These are phyloP conservation scores for Cyclotella sp. DNA, from an alignment of 108 stramenopile species.

Conservation along the genomic window DNA sequence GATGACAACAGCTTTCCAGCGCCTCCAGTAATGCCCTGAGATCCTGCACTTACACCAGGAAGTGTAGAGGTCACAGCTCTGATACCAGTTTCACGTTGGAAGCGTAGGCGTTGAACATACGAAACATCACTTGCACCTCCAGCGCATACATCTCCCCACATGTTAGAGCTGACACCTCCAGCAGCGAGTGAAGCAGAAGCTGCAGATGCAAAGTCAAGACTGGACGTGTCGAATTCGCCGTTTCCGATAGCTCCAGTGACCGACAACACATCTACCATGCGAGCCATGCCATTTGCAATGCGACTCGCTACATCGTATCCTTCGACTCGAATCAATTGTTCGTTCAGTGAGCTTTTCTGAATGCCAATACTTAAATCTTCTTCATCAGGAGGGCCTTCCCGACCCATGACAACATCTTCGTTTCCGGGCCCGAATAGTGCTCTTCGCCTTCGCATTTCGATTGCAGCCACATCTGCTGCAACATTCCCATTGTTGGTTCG, in stretches of 20 bases:
- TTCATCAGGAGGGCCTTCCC: constrained; percentile 52
- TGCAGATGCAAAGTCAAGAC: constrained; percentile 49
- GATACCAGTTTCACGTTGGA: constrained; percentile 54
- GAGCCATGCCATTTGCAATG: constrained; percentile 81
- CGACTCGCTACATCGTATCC: constrained; percentile 81
- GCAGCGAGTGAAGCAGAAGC: constrained; percentile 42
- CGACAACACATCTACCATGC: constrained; percentile 76
- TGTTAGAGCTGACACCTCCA: constrained; percentile 39
- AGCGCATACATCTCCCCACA: constrained; percentile 61
- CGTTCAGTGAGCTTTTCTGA: constrained; percentile 77
- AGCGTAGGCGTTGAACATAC: constrained; percentile 70
- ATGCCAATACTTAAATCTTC: constrained; percentile 58
- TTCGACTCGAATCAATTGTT: constrained; percentile 78
- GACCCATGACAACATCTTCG: constrained; percentile 82
- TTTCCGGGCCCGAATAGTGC: constrained; percentile 79
- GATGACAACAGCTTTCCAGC: constrained; percentile 67
- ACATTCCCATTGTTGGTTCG: constrained; percentile 35
- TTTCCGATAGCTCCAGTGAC: constrained; percentile 82
- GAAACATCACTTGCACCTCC: constrained; percentile 82
- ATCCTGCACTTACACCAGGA: constrained; percentile 39
- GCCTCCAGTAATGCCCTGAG: constrained; percentile 40
- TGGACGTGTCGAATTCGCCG: constrained; percentile 50
- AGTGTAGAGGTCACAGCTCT: constrained; percentile 32
- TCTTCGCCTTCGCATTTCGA: constrained; percentile 75
- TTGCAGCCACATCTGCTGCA: constrained; percentile 58